phyloP scores from a whole-genome alignment of 441 rosid species.

The Mallotus repandus region DNA sequence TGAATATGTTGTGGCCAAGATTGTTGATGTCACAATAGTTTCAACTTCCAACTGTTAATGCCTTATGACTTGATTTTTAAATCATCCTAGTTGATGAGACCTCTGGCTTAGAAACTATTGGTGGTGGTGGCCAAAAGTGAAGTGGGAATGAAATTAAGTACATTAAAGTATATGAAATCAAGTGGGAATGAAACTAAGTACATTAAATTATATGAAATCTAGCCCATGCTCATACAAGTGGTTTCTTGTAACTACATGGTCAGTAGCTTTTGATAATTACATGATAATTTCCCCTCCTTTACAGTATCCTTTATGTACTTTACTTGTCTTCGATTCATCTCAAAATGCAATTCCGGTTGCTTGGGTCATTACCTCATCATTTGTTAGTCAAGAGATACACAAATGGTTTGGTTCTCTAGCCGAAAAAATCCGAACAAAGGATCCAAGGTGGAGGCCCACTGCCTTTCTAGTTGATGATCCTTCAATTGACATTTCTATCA shows the following conservation, averaged over 20 bases:
- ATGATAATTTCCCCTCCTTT: slow-evolving; percentile 14
- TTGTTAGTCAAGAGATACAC: slow-evolving; percentile 34
- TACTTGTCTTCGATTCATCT: slow-evolving; percentile 48
- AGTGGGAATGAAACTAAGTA: slow-evolving; percentile 3
- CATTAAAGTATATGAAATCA: background rate
- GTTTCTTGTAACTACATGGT: slow-evolving; percentile 15
- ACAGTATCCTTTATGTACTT: slow-evolving; percentile 50
- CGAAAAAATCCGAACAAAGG: slow-evolving; percentile 46
- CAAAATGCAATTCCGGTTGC: slow-evolving; percentile 57
- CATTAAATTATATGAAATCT: background rate
- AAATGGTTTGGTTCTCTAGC: slow-evolving; percentile 53
- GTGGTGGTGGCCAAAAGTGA: slow-evolving; percentile 8
- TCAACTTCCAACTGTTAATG: slow-evolving; percentile 9
- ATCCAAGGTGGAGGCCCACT: slow-evolving; percentile 47
- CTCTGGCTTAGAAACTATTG: background rate
- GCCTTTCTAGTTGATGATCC: slow-evolving; percentile 51
- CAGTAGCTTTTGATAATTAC: slow-evolving; percentile 13
- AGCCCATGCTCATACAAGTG: slow-evolving; percentile 8
- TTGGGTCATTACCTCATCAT: slow-evolving; percentile 52
- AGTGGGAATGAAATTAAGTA: slow-evolving; percentile 3
- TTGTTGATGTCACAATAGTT: background rate
- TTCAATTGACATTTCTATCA: slow-evolving; percentile 33
- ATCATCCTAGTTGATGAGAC: slow-evolving; percentile 3
- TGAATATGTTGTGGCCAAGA: background rate
- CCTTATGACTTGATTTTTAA: background rate